A percentile compares a stretch with the other conserved stretches of the same genome.
phyloP scores from a whole-genome alignment of 345 rosid genomes.

The Microcos paniculata region DNA sequence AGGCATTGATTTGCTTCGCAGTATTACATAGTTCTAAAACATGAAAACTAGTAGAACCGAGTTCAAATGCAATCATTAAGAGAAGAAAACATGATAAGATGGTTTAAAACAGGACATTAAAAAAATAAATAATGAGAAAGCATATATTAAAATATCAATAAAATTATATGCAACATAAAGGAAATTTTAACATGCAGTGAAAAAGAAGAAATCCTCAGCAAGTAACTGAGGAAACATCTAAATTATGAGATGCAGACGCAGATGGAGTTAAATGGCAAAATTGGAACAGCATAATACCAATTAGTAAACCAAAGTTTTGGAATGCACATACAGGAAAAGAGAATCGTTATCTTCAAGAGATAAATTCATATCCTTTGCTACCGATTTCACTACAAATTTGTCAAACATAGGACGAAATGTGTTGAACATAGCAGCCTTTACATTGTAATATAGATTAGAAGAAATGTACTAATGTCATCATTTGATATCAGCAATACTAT shows the following conservation, averaged over 20 bases:
- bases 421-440: too few relatives aligned
- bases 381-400: too few relatives aligned
- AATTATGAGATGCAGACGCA: neutral
- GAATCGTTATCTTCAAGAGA: too few relatives aligned
- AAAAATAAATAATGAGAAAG: neutral
- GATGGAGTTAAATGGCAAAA: neutral
- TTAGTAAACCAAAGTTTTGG: neutral
- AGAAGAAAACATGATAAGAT: neutral
- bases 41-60: neutral
- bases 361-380: too few relatives aligned
- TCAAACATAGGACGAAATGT: too few relatives aligned
- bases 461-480: too few relatives aligned
- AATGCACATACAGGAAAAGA: too few relatives aligned
- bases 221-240: neutral
- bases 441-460: too few relatives aligned
- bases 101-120: neutral
- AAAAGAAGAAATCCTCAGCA: neutral
- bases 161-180: too few relatives aligned
- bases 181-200: neutral
- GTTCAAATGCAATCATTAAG: neutral
- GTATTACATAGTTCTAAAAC: neutral
- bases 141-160: neutral
- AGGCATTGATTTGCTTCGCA: neutral
- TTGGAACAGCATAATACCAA: neutral
- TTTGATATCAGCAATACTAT: too few relatives aligned